Base-by-base conservation (phyloP, 106 monocot species). In the Allium sativum region DNA sequence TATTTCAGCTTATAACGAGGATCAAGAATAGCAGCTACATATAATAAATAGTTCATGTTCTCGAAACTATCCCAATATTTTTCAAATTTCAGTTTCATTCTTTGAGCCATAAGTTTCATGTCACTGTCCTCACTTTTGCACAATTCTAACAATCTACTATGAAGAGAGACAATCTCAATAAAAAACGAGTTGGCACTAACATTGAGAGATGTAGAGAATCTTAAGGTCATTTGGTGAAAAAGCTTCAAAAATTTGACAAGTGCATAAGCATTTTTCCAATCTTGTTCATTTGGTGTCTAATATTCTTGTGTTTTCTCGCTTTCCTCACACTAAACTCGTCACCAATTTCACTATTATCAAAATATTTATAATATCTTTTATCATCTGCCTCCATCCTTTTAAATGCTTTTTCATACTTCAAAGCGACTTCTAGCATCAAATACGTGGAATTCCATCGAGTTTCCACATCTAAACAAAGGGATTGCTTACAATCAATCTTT, bases 371-470 rank as follows among this genome's bases (percentile, higher is more conserved):
- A 42, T 14, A 16, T 43, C 48, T 18, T 18, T 65, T 19, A 67
- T 66, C 51, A 4, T 58, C 59, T 15, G n/a, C 67, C 40, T 74
- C 47, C 59, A 67, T 66, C 7, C 60, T 67, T 41, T 40, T 43
- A 12, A 43, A 65, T 56, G 15, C 6, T 10, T 16, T 65, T 43
- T 17, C 56, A 31, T 48, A 73, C 57, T 10, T 19, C 12, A 13
- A 55, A 56, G 10, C 62, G 53, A 17, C n/a, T n/a, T n/a, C n/a
- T n/a, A n/a, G n/a, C n/a, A n/a, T n/a, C n/a, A n/a, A n/a, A n/a
- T n/a, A n/a, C n/a, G n/a, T n/a, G n/a, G 63, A 71, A 53, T 71
- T 71, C 71, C 71, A 64, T 8, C 63, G 6, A 1, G 43, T 55
- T 10, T 12, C 4, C 13, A 75, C 44, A 76, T 64, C 52, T 40